These are phyloP conservation scores for Oidium heveae DNA, from an alignment of 2,329 filamentous ascomycete genomes.

Conservation along the genomic window DNA sequence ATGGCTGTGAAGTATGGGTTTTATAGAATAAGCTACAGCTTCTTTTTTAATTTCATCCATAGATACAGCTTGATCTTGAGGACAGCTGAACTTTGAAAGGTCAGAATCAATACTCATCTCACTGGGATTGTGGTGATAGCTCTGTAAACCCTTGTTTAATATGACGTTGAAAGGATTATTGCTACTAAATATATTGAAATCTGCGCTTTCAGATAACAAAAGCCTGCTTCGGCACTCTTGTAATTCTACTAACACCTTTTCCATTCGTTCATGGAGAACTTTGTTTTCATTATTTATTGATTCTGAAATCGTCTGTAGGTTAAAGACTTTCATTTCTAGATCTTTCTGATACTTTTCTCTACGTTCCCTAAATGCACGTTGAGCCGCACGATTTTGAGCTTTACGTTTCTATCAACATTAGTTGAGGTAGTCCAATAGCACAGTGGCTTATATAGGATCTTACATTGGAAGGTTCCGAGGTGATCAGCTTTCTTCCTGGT, in stretches of 20 bases:
- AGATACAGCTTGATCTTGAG: too few relatives aligned
- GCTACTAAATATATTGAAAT: neutral
- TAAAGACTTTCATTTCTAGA: constrained; percentile 52
- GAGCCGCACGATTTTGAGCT: constrained; percentile 80
- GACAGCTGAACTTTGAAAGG: too few relatives aligned
- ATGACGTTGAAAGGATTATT: too few relatives aligned
- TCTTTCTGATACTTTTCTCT: constrained; percentile 83
- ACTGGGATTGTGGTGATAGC: too few relatives aligned
- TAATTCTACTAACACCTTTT: constrained; percentile 63
- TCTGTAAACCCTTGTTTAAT: too few relatives aligned
- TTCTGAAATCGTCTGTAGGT: constrained; percentile 62
- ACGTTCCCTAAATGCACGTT: constrained; percentile 78
- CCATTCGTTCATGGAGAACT: constrained; percentile 62
- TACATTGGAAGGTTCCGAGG: constrained; percentile 87
- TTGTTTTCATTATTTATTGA: constrained; percentile 67
- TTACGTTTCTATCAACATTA: constrained; percentile 49
- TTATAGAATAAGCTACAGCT: too few relatives aligned
- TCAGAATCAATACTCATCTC: too few relatives aligned
- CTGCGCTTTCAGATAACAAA: constrained; percentile 22
- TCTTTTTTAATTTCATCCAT: too few relatives aligned
- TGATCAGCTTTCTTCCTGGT: constrained; percentile 84
- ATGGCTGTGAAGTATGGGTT: too few relatives aligned
- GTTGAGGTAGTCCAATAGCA: too few relatives aligned
- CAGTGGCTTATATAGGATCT: too few relatives aligned
- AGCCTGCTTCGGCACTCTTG: constrained; percentile 77